Evolutionary conservation across 2,329 filamentous ascomycete species (phyloP).

Genomic region (Penicillium verrucosum): DNA sequence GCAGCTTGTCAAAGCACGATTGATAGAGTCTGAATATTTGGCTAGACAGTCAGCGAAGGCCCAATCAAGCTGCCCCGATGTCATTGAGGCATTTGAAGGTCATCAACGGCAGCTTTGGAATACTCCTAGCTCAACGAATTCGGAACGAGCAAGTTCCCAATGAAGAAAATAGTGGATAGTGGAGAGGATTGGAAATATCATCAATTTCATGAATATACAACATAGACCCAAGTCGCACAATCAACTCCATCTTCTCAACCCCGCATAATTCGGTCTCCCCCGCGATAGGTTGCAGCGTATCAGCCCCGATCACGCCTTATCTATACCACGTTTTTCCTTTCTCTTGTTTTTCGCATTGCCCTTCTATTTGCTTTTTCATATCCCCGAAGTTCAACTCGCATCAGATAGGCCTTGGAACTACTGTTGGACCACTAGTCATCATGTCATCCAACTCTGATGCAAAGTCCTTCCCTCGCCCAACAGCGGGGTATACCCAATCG

Average conservation of each 20-base stretch:
- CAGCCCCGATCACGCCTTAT: not conserved
- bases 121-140: not conserved
- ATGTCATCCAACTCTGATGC: not conserved
- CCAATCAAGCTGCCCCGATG: not conserved
- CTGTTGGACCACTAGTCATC: not conserved
- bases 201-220: not conserved
- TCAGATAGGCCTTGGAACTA: not conserved
- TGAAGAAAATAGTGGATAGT: not conserved
- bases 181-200: not conserved
- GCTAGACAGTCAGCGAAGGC: constrained; percentile 1
- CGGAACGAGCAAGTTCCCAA: not conserved
- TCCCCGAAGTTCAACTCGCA: not conserved
- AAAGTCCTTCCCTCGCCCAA: constrained; percentile 3
- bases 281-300: not conserved
- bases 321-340: not conserved
- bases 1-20: constrained; percentile 21
- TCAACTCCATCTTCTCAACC: not conserved
- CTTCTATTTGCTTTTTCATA: not conserved
- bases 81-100: constrained; percentile 12
- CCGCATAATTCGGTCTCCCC: not conserved
- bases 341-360: not conserved
- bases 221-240: too few relatives aligned
- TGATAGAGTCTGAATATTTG: constrained; percentile 20
- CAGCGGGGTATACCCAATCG: constrained; percentile 1
- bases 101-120: not conserved